These are phyloP conservation scores for Arthrobotrys entomopaga DNA, from an alignment of 2,329 filamentous ascomycete genomes.

Conservation along the genomic window DNA sequence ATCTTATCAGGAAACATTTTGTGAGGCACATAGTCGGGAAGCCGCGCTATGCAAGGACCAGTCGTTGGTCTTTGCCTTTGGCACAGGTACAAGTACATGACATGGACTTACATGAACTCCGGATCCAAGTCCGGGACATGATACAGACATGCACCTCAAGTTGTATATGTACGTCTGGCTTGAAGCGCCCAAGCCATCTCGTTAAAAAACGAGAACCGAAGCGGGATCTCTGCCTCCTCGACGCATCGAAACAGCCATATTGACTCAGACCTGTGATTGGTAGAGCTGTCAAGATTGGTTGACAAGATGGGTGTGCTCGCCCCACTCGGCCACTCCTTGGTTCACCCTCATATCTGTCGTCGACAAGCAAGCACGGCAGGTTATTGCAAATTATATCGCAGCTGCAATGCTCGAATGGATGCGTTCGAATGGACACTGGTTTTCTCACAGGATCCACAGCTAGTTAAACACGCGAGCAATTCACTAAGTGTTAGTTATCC, in stretches of 20 bases:
- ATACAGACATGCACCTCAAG: too few relatives aligned
- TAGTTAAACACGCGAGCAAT: conserved; percentile 3
- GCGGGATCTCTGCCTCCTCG: conserved; percentile 51
- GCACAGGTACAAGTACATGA: conserved; percentile 41
- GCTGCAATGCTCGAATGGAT: too few relatives aligned
- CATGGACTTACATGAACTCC: not conserved
- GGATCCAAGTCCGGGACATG: too few relatives aligned
- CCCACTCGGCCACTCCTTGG: conserved; percentile 34
- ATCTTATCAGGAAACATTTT: conserved; percentile 1
- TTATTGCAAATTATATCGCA: too few relatives aligned
- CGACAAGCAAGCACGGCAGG: conserved; percentile 27
- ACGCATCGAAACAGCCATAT: conserved; percentile 4
- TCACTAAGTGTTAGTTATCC: too few relatives aligned
- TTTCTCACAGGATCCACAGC: conserved; percentile 18
- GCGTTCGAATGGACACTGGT: conserved; percentile 24
- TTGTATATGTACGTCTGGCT: conserved; percentile 1
- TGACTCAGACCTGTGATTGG: conserved; percentile 34
- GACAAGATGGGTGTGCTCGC: conserved; percentile 42
- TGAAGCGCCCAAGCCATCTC: conserved; percentile 32
- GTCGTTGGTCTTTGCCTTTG: conserved; percentile 28
- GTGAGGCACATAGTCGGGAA: conserved; percentile 9
- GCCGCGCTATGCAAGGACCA: conserved; percentile 51
- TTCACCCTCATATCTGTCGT: conserved; percentile 10
- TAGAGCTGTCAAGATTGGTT: conserved; percentile 36
- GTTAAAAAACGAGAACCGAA: conserved; percentile 46